Evolutionary conservation across 2,329 filamentous ascomycete species (phyloP).

Genomic region (Tympanopsis confertula): DNA sequence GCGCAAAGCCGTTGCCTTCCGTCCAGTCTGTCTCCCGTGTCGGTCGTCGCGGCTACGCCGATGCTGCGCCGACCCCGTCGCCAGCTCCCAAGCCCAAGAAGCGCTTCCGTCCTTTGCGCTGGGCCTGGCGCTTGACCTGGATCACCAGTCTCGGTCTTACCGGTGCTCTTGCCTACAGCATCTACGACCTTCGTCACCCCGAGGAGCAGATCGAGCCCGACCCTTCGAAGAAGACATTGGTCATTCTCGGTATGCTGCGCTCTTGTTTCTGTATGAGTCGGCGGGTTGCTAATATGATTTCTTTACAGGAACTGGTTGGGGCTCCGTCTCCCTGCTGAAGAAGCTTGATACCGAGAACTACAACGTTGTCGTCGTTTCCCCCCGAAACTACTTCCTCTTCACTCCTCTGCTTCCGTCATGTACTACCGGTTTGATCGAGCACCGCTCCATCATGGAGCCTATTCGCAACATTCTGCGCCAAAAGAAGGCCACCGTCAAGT

Average conservation of each 20-base stretch:
- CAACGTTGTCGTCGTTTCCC: conserved; percentile 95
- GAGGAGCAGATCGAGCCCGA: conserved; percentile 68
- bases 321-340: conserved; percentile 87
- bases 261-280: conserved; percentile 9
- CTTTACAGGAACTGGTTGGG: conserved; percentile 93
- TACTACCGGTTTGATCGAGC: conserved; percentile 93
- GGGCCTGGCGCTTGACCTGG: conserved; percentile 75
- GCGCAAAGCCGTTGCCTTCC: neutral
- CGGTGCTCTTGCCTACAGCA: conserved; percentile 65
- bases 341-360: conserved; percentile 98
- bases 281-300: conserved; percentile 10
- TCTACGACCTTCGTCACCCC: conserved; percentile 75
- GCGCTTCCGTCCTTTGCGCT: conserved; percentile 60
- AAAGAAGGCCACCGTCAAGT: conserved; percentile 87
- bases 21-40: neutral
- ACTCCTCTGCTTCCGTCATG: conserved; percentile 94
- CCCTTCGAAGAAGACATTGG: conserved; percentile 88
- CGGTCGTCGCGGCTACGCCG: conserved; percentile 22
- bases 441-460: conserved; percentile 99
- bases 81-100: conserved; percentile 39
- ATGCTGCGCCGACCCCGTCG: conserved; percentile 31
- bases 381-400: conserved; percentile 99
- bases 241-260: conserved; percentile 66
- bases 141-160: conserved; percentile 59
- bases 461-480: conserved; percentile 90